Evolutionary conservation across 2,329 filamentous ascomycete genomes (phyloP).

Genomic region (Colletotrichum chrysophilum): DNA sequence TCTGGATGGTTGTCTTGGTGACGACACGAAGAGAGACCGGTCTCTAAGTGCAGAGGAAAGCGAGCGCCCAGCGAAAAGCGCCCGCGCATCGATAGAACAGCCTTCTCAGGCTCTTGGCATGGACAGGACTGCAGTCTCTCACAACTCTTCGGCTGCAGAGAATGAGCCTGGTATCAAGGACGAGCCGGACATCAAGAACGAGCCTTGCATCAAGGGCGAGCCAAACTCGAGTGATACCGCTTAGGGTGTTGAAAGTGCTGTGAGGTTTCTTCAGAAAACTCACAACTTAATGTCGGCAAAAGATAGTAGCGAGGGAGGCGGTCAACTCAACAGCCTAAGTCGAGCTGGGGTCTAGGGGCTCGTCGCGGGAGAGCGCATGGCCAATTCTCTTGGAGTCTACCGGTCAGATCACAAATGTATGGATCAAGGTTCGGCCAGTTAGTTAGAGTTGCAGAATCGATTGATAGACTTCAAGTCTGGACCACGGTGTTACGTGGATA

Average conservation of each 20-base stretch:
- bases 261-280: not conserved
- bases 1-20: not conserved
- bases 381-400: not conserved
- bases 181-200: no score
- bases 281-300: not conserved
- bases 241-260: not conserved
- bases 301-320: no score
- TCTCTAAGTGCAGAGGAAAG: not conserved
- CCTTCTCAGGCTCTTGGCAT: not conserved
- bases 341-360: not conserved
- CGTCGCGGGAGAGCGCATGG: not conserved
- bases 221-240: not conserved
- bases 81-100: not conserved
- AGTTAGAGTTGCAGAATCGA: rapidly evolving
- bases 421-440: rapidly evolving
- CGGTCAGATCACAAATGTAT: not conserved
- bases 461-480: not conserved
- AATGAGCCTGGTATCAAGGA: not conserved
- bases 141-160: not conserved
- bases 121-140: not conserved
- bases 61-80: not conserved
- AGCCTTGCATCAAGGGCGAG: not conserved
- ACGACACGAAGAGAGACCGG: not conserved
- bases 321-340: not conserved
- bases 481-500: not conserved